Evolutionary conservation across 805 yeast species (phyloP), one percentile per base, ranked within the genome.

Genomic region (Candida corydali): DNA sequence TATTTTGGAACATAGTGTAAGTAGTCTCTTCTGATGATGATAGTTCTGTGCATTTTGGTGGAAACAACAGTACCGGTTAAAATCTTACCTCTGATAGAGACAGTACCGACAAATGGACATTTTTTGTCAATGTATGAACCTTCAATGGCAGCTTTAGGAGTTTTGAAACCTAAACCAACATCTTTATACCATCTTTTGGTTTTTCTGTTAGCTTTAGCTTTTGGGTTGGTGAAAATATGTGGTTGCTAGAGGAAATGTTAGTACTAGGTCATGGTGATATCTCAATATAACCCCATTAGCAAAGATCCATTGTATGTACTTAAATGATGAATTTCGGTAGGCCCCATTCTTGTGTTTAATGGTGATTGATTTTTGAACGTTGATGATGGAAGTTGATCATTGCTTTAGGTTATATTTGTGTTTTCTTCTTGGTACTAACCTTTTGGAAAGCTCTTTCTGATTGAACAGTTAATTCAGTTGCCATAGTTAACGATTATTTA

Each of bases 381-480:
- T 16, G 9, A 14, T 26, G 24, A 20, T 29, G 22, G 14, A 10
- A 24, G 32, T 11, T 10, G 12, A n/a, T n/a, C n/a, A n/a, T n/a
- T n/a, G n/a, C n/a, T n/a, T n/a, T n/a, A n/a, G n/a, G n/a, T n/a
- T n/a, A n/a, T n/a, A n/a, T n/a, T n/a, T n/a, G n/a, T n/a, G n/a
- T n/a, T n/a, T n/a, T n/a, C n/a, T n/a, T n/a, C 23, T 17, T 6
- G n/a, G 40, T 58, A 73, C 94, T 70, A 79, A 86, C 95, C 94
- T 93, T 93, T 83, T 93, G 98, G 96, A 84, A 93, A 88, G 98
- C 98, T 79, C 95, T 91, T 83, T 93, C 98, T 71, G 97, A 85
- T 84, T 93, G 98, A 80, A 93, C 98, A 74, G 96, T 91, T 80
- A 93, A 87, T 83, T 93, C 98, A 76, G 98, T 85, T 71, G 98